Percentiles rank a stretch among this genome's conserved stretches.
Evolutionary conservation across 768 basidiomycete species (phyloP).

Genomic region (Austroboletus festivus): DNA sequence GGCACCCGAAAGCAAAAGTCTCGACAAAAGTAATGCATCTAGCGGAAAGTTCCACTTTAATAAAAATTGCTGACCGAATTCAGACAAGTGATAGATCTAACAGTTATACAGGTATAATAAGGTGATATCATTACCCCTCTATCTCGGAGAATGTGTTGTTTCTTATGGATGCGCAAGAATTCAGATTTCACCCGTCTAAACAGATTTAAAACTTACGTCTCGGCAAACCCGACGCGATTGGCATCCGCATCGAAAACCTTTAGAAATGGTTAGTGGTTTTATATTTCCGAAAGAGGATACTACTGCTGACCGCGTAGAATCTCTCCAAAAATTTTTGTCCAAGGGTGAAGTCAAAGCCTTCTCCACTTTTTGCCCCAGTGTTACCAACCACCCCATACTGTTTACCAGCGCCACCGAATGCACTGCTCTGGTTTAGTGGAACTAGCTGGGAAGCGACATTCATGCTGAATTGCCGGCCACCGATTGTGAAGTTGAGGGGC

Average conservation of each 20-base stretch:
- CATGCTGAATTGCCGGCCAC: constrained; percentile 6
- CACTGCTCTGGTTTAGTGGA: constrained; percentile 12
- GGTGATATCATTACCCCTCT: background rate
- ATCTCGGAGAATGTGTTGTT: constrained; percentile 18
- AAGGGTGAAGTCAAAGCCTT: constrained; percentile 8
- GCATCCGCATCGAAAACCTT: constrained; percentile 24
- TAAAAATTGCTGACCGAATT: too few relatives aligned
- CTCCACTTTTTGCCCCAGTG: constrained; percentile 2
- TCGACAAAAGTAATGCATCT: too few relatives aligned
- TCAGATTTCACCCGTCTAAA: background rate
- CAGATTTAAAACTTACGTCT: constrained; percentile 16
- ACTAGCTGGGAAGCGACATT: constrained; percentile 22
- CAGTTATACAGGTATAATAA: too few relatives aligned
- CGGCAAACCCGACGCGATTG: constrained; percentile 19
- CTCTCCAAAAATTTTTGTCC: constrained; percentile 14
- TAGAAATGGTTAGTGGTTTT: background rate
- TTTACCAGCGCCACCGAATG: constrained; percentile 12
- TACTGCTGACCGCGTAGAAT: constrained; percentile 10
- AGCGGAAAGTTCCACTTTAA: too few relatives aligned
- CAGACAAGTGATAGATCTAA: too few relatives aligned
- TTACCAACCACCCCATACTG: constrained; percentile 9
- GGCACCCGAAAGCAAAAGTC: too few relatives aligned
- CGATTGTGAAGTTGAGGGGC: constrained; percentile 15
- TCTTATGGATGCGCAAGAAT: constrained; percentile 5
- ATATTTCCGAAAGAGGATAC: background rate